Percentiles rank a stretch among this genome's conserved stretches.
Evolutionary conservation across 768 basidiomycete species (phyloP).

Genomic region (Chalciporus pseudorubinellus): DNA sequence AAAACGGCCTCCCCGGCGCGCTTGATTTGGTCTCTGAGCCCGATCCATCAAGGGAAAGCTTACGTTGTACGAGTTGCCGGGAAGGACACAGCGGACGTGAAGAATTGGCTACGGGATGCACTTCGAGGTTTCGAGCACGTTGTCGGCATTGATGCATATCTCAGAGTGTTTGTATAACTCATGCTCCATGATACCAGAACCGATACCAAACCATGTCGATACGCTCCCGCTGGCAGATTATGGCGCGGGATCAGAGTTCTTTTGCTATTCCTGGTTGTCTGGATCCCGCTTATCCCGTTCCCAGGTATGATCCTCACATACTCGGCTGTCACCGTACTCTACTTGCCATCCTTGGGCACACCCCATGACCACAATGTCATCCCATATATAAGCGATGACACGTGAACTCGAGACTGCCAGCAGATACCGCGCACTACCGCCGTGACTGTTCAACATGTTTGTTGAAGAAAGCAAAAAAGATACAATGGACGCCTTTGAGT

Average conservation of each 20-base stretch:
- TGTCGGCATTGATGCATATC: slow-evolving; percentile 64
- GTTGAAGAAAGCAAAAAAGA: not conserved
- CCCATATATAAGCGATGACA: not conserved
- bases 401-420: not conserved
- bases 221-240: too few species aligned
- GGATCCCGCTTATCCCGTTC: too few species aligned
- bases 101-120: slow-evolving; percentile 60
- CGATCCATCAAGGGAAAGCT: slow-evolving; percentile 44
- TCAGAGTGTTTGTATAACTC: slow-evolving; percentile 53
- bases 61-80: slow-evolving; percentile 74
- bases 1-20: slow-evolving; percentile 47
- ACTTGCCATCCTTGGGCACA: too few species aligned
- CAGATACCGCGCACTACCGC: not conserved
- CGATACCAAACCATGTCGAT: too few species aligned
- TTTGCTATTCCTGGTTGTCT: too few species aligned
- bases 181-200: not conserved
- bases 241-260: too few species aligned
- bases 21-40: slow-evolving; percentile 81
- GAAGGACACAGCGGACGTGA: slow-evolving; percentile 71
- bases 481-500: slow-evolving; percentile 10
- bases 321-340: not conserved
- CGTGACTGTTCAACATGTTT: slow-evolving; percentile 8
- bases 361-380: not conserved
- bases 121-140: slow-evolving; percentile 50
- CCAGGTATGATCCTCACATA: too few species aligned